A percentile compares a stretch with the other conserved stretches of the same genome.
Conservation (phyloP, 371 early-diverging fungal genomes). For the Saksenaea oblongispora region DNA sequence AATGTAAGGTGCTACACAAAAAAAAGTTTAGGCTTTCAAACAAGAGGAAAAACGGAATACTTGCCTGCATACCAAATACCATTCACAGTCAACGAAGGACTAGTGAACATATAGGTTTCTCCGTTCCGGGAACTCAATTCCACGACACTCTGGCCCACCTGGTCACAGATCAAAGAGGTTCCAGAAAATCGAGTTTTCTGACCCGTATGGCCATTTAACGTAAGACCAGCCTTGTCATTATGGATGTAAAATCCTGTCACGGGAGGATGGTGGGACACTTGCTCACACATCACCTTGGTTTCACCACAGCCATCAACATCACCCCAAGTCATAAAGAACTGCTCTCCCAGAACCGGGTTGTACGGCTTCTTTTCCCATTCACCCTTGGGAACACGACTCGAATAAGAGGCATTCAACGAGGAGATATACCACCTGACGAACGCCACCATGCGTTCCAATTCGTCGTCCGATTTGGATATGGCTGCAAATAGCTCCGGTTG, state of each 20-base stretch:
- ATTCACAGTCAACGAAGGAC: constrained; percentile 47
- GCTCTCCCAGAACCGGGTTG: constrained; percentile 83
- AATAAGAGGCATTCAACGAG: constrained; percentile 72
- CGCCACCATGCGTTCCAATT: constrained; percentile 68
- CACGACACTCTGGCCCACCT: constrained; percentile 43
- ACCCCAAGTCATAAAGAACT: constrained; percentile 71
- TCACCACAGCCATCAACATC: constrained; percentile 67
- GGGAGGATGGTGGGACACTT: constrained; percentile 83
- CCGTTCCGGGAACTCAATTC: constrained; percentile 26
- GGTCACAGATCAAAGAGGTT: constrained; percentile 46
- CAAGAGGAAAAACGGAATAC: neutral
- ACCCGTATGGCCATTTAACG: constrained; percentile 72
- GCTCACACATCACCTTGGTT: constrained; percentile 67
- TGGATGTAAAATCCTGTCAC: constrained; percentile 65
- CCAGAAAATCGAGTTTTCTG: constrained; percentile 51
- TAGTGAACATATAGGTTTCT: constrained; percentile 41
- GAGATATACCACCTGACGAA: constrained; percentile 79
- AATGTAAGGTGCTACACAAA: constrained; percentile 58
- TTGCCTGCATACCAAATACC: constrained; percentile 57
- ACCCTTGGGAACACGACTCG: constrained; percentile 49
- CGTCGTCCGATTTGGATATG: constrained; percentile 59
- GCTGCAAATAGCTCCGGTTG: constrained; percentile 73
- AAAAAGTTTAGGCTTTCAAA: neutral
- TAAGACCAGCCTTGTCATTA: constrained; percentile 64
- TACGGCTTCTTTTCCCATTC: constrained; percentile 83